These are phyloP conservation scores for Tricholoma matsutake DNA, from an alignment of 768 basidiomycete species.

Conservation along the genomic window DNA sequence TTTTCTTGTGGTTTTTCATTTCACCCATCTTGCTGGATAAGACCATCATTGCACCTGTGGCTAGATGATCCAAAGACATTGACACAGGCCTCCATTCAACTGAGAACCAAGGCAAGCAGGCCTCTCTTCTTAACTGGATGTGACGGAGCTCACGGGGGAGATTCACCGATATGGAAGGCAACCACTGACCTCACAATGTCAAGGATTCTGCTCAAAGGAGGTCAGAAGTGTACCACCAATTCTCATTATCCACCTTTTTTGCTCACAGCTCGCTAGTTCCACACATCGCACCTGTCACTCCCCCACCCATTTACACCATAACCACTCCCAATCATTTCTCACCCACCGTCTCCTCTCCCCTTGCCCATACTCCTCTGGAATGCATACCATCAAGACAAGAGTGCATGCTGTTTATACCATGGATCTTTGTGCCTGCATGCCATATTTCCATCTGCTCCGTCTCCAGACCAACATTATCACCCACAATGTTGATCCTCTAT, in stretches of 20 bases:
- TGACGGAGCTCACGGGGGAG: slow-evolving; percentile 27
- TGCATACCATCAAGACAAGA: neutral
- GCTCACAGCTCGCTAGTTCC: slow-evolving; percentile 15
- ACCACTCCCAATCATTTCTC: neutral
- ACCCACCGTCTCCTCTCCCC: slow-evolving; percentile 1
- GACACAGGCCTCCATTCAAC: slow-evolving; percentile 10
- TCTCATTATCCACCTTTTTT: slow-evolving; percentile 9
- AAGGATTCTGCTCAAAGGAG: neutral
- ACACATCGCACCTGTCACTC: slow-evolving; percentile 5
- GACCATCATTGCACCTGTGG: neutral
- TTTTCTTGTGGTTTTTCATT: slow-evolving; percentile 24
- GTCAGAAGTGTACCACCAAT: neutral
- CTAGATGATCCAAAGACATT: neutral
- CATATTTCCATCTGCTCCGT: slow-evolving; percentile 8
- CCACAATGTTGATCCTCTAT: neutral
- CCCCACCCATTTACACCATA: slow-evolving; percentile 4
- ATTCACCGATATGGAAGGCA: slow-evolving; percentile 16
- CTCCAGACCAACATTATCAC: neutral
- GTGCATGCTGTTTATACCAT: neutral
- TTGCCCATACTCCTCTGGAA: neutral
- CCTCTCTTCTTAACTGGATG: slow-evolving; percentile 23
- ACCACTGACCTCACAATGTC: neutral
- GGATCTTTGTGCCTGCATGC: neutral
- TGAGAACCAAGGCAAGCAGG: slow-evolving; percentile 13
- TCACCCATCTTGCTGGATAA: slow-evolving; percentile 17